These are phyloP conservation scores for Zopfia rhizophila DNA, from an alignment of 2,329 filamentous ascomycete species.

Conservation along the genomic window DNA sequence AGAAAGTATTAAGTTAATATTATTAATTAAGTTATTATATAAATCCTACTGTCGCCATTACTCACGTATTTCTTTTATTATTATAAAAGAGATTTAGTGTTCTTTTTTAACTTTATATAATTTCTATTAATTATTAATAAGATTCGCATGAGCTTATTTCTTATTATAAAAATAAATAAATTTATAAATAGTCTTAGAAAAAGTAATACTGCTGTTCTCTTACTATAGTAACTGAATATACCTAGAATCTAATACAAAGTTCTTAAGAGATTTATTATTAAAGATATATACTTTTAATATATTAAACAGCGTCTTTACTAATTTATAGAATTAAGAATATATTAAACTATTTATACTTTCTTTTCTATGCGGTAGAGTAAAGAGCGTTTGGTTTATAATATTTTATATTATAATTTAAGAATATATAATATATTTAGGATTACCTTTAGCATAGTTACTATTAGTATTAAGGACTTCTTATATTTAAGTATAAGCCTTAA, in stretches of 20 bases:
- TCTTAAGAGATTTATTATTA: not conserved
- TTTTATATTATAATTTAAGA: no score
- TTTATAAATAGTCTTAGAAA: not conserved
- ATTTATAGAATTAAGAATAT: not conserved
- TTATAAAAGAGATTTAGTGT: conserved; percentile 6
- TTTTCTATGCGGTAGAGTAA: not conserved
- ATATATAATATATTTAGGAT: not conserved
- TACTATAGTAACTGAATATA: not conserved
- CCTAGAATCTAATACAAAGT: not conserved
- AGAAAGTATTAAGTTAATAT: not conserved
- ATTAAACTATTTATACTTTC: conserved; percentile 1
- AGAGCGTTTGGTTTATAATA: not conserved
- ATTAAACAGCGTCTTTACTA: not conserved
- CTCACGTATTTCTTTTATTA: conserved; percentile 5
- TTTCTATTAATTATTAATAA: not conserved
- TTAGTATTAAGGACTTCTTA: not conserved
- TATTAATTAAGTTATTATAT: not conserved
- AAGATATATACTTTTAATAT: not conserved
- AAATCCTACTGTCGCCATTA: conserved; percentile 6
- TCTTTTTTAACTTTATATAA: conserved; percentile 9
- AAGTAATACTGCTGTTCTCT: not conserved
- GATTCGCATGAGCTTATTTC: no score
- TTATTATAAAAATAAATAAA: not conserved
- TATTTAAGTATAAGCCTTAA: not conserved
- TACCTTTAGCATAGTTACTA: not conserved